A percentile compares a stretch with the other conserved stretches of the same genome.
These are phyloP conservation scores for Aethionema arabicum DNA, from an alignment of 345 rosid genomes.

Conservation along the genomic window DNA sequence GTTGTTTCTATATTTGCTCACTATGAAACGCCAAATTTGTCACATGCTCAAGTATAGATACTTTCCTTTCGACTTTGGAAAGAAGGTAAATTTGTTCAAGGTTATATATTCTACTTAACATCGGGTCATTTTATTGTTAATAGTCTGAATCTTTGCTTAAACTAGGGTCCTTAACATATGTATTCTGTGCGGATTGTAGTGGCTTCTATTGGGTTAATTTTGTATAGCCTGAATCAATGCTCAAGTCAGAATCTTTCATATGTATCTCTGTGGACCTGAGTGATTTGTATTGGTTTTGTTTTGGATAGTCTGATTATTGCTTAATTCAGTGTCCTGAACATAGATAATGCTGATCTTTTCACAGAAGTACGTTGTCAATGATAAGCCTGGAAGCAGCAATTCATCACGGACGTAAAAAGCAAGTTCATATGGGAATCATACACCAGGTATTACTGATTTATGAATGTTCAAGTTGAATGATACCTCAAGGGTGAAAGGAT, in stretches of 20 bases:
- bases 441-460: conserved; percentile 15
- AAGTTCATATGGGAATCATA: conserved; percentile 4
- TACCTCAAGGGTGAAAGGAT: not conserved
- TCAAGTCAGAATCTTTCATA: no score
- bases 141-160: not conserved
- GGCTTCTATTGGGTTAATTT: no score
- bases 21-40: conserved; percentile 63
- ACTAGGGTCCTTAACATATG: not conserved
- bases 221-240: no score
- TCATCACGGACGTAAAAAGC: conserved; percentile 13
- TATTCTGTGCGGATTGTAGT: no score
- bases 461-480: conserved; percentile 9
- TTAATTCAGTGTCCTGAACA: conserved; percentile 14
- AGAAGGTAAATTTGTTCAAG: conserved; percentile 40
- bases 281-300: conserved; percentile 6
- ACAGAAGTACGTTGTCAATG: conserved; percentile 40
- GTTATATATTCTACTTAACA: no score
- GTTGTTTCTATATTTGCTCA: conserved; percentile 69
- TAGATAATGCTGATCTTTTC: conserved; percentile 18
- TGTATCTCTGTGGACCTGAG: not conserved
- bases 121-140: no score
- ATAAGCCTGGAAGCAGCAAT: conserved; percentile 36
- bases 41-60: conserved; percentile 72
- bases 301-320: not conserved
- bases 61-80: conserved; percentile 59